Evolutionary conservation across 2,329 filamentous ascomycete species (phyloP).

Genomic region (Diplodia sapinea): DNA sequence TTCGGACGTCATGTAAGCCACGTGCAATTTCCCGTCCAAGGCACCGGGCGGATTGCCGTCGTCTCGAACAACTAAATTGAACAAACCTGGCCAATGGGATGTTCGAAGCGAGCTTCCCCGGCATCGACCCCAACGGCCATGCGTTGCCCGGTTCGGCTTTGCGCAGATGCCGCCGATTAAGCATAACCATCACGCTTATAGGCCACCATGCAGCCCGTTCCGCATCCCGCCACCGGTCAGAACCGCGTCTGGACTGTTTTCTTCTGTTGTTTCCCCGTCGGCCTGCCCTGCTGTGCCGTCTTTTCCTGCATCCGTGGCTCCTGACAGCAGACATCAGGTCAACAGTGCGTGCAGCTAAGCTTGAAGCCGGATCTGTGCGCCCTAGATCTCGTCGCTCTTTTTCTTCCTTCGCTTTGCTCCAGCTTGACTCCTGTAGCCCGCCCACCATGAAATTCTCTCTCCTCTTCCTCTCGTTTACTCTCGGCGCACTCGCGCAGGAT

Average conservation of each 20-base stretch:
- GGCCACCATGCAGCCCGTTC: constrained; percentile 3
- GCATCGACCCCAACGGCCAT: constrained; percentile 7
- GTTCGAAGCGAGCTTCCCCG: background rate
- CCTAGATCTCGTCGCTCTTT: constrained; percentile 37
- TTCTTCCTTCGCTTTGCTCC: constrained; percentile 26
- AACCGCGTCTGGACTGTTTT: constrained; percentile 5
- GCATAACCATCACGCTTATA: constrained; percentile 22
- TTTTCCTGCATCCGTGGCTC: background rate
- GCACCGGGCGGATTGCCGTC: constrained; percentile 18
- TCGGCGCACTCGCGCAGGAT: constrained; percentile 40
- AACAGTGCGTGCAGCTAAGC: constrained; percentile 3
- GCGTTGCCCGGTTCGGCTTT: background rate
- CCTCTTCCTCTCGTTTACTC: constrained; percentile 35
- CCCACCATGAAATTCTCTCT: constrained; percentile 36
- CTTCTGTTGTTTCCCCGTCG: background rate
- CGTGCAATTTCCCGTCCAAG: constrained; percentile 29
- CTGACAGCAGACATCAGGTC: constrained; percentile 12
- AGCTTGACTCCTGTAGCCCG: background rate
- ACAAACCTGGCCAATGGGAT: constrained; percentile 16
- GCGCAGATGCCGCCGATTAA: constrained; percentile 13
- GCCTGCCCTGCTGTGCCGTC: constrained; percentile 3
- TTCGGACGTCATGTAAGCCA: constrained; percentile 22
- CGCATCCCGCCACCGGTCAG: background rate
- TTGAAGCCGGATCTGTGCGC: background rate
- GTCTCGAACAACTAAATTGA: constrained; percentile 1